Evolutionary conservation across 2,329 filamentous ascomycete genomes (phyloP).

Genomic region (Venturia carpophila): DNA sequence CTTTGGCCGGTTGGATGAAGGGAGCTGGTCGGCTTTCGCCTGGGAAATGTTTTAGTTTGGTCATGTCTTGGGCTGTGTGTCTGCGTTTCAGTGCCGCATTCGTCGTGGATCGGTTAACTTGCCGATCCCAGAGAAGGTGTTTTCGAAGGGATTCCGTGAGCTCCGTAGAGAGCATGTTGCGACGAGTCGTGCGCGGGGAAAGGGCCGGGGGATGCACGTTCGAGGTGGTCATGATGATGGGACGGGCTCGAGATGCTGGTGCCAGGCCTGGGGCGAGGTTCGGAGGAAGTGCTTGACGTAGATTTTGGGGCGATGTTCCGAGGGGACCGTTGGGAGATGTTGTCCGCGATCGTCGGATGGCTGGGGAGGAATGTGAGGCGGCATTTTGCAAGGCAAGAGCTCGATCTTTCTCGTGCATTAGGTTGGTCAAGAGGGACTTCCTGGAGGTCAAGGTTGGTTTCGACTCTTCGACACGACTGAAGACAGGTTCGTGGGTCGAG

Average conservation of each 20-base stretch:
- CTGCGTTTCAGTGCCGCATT: slow-evolving; percentile 83
- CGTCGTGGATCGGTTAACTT: slow-evolving; percentile 84
- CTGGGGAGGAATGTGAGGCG: slow-evolving; percentile 50
- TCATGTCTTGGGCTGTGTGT: slow-evolving; percentile 76
- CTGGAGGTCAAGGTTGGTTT: slow-evolving; percentile 75
- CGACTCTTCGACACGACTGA: slow-evolving; percentile 79
- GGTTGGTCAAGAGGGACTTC: slow-evolving; percentile 80
- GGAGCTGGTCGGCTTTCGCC: slow-evolving; percentile 36
- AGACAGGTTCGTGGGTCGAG: slow-evolving; percentile 70
- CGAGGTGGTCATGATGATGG: slow-evolving; percentile 66
- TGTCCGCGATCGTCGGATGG: slow-evolving; percentile 52
- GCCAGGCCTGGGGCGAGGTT: slow-evolving; percentile 53
- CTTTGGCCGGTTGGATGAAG: slow-evolving; percentile 12
- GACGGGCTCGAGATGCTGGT: slow-evolving; percentile 61
- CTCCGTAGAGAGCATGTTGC: slow-evolving; percentile 94
- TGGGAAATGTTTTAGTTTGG: slow-evolving; percentile 77
- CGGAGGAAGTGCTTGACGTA: slow-evolving; percentile 49
- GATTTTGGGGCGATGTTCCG: slow-evolving; percentile 47
- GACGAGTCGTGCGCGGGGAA: slow-evolving; percentile 82
- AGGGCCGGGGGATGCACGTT: slow-evolving; percentile 65
- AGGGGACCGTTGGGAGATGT: slow-evolving; percentile 61
- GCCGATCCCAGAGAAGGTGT: slow-evolving; percentile 88
- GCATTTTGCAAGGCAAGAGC: slow-evolving; percentile 60
- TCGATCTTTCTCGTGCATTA: slow-evolving; percentile 74
- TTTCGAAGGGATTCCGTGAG: slow-evolving; percentile 86